Base-by-base conservation (phyloP, 768 basidiomycete species). In the Sporobolomyces pararoseus region DNA sequence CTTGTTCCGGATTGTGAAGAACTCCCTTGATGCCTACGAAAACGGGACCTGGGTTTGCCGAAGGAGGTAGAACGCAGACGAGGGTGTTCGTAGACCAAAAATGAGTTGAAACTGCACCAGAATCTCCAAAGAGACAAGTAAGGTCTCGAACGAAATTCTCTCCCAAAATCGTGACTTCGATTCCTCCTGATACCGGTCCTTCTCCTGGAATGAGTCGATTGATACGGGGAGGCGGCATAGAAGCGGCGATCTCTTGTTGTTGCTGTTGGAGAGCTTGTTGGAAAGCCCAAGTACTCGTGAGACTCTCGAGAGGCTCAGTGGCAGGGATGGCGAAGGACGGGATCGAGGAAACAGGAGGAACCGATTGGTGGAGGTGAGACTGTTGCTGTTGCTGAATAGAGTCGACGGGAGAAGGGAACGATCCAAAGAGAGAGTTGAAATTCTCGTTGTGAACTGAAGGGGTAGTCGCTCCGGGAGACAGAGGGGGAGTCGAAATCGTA, bases 81-180 rank as follows among this genome's bases (percentile, higher is more conserved):
- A 97, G 84, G 17, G 93, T 91, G 75, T 90, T 95, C 63, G 91
- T 89, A 77, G 90, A 90, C 90, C 91, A 97, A 47, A 89, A 83
- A 75, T 90, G 89, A 0, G 91, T 94, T 14, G 89, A 89, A 65
- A 87, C 89, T 13, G 94, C 88, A 17, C 84, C 78, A 14, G 86
- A 83, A 74, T 88, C 89, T 31, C 95, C 95, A 79, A 99, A 99
- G 3, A 91, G 81, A 74, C 91, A 90, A 62, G 89, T 86, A 63
- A 80, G 76, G 34, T 79, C 80, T 12, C 76, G 78, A 9, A 77
- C 62, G 80, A 99, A 97, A 78, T 93, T 90, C 61, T 89, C 86
- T 13, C 96, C 96, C 10, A 96, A 84, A 23, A 99, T 82, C 2
- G 95, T 98, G 39, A 99, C 89, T 80, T 96, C 92, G 73, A 91